These are phyloP conservation scores for Aspergillus sp. DNA, from an alignment of 2,329 filamentous ascomycete genomes.

Conservation along the genomic window DNA sequence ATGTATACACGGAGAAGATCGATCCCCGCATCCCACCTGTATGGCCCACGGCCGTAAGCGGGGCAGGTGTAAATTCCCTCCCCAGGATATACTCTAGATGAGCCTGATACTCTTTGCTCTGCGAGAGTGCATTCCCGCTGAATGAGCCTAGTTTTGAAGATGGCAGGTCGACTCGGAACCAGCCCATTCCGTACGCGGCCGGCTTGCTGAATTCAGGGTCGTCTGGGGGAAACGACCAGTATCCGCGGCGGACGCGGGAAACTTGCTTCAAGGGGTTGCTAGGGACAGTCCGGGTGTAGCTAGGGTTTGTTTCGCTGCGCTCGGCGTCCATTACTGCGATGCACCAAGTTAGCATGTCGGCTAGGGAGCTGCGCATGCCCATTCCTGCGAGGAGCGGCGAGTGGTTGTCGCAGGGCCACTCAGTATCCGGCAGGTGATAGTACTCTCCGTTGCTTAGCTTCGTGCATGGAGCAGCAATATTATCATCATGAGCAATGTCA, in stretches of 20 bases:
- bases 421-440: background rate
- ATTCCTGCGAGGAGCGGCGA: conserved; percentile 16
- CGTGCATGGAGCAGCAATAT: background rate
- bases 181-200: conserved; percentile 25
- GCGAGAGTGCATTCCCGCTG: conserved; percentile 9
- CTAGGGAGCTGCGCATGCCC: conserved; percentile 19
- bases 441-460: background rate
- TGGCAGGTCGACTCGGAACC: conserved; percentile 23
- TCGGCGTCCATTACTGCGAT: conserved; percentile 20
- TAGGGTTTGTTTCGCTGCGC: conserved; percentile 8
- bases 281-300: background rate
- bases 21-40: conserved; percentile 25
- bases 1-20: conserved; percentile 19
- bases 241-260: conserved; percentile 15
- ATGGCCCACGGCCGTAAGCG: conserved; percentile 23
- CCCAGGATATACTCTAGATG: background rate
- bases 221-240: conserved; percentile 18
- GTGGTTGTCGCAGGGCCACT: conserved; percentile 16
- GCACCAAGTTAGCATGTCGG: conserved; percentile 26
- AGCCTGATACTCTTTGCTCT: background rate
- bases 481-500: conserved; percentile 11
- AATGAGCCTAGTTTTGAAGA: conserved; percentile 15
- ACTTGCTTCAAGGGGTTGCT: conserved; percentile 20
- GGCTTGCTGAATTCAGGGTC: conserved; percentile 9
- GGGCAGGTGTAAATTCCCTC: conserved; percentile 1